A percentile compares a stretch with the other conserved stretches of the same genome.
Conservation (phyloP, 768 basidiomycete genomes). For the Termitomyces sp. region DNA sequence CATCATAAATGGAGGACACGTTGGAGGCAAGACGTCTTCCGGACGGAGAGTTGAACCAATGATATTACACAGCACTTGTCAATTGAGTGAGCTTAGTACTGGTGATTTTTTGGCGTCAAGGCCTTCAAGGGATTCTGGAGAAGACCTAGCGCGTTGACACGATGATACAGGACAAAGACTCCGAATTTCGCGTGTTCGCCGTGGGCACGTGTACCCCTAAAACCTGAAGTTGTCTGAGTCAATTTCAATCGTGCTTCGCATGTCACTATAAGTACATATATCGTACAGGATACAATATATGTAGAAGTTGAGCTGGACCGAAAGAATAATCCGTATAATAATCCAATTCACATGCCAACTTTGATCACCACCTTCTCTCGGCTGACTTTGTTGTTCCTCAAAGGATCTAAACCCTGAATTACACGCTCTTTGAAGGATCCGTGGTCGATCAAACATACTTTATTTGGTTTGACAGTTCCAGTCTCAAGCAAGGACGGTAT, state of each 20-base stretch:
- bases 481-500: constrained; percentile 34
- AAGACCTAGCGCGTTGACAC: background rate
- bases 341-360: constrained; percentile 11
- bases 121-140: background rate
- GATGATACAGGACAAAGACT: background rate
- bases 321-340: background rate
- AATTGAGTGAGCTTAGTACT: too few relatives aligned
- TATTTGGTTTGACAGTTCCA: constrained; percentile 36
- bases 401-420: constrained; percentile 33
- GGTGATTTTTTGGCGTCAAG: background rate
- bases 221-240: too few relatives aligned
- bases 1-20: background rate
- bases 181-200: background rate
- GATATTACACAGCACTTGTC: background rate
- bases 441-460: constrained; percentile 33
- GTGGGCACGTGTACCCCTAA: background rate
- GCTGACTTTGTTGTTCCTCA: constrained; percentile 42
- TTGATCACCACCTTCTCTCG: constrained; percentile 47
- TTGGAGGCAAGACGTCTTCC: background rate
- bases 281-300: background rate
- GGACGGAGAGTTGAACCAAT: background rate
- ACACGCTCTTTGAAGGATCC: constrained; percentile 38
- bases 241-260: background rate
- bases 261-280: too few relatives aligned
- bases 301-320: background rate